Evolutionary conservation across 345 rosid species (phyloP).

Genomic region (Clausena lansium): DNA sequence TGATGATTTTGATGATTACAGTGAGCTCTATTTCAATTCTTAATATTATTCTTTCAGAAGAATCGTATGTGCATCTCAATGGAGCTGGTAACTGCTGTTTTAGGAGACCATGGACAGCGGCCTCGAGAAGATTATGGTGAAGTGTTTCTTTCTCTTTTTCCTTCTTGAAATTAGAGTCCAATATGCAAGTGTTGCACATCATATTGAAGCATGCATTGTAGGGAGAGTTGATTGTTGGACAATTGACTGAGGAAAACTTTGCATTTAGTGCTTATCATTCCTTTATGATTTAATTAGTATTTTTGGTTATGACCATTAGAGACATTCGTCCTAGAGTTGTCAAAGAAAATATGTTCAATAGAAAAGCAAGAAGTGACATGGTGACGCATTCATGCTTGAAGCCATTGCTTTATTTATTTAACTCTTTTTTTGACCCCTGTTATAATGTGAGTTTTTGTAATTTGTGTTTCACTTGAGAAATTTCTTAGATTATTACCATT

Average conservation of each 20-base stretch:
- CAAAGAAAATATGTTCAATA: not conserved
- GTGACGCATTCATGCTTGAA: not conserved
- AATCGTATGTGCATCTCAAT: slow-evolving; percentile 84
- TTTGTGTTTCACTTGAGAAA: not conserved
- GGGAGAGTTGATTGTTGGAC: not conserved
- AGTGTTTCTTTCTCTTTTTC: slow-evolving; percentile 7
- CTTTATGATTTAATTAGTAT: no score
- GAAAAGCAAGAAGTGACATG: not conserved
- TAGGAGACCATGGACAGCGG: slow-evolving; percentile 98
- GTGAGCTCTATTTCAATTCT: slow-evolving; percentile 4
- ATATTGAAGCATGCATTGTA: not conserved
- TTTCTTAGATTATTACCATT: not conserved
- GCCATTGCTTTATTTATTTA: not conserved
- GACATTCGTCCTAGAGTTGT: not conserved
- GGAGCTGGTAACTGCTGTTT: slow-evolving; percentile 98
- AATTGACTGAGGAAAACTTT: not conserved
- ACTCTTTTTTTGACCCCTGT: not conserved
- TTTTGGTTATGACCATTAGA: not conserved
- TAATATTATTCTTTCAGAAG: slow-evolving; percentile 42
- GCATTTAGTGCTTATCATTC: not conserved
- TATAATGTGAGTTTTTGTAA: not conserved
- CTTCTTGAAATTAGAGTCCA: not conserved
- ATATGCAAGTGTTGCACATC: not conserved
- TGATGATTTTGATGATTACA: not conserved
- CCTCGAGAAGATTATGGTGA: slow-evolving; percentile 86